Evolutionary conservation across 306 rosid species (phyloP), one percentile per base, ranked within the genome.

Genomic region (Ochetophila trinervis): DNA sequence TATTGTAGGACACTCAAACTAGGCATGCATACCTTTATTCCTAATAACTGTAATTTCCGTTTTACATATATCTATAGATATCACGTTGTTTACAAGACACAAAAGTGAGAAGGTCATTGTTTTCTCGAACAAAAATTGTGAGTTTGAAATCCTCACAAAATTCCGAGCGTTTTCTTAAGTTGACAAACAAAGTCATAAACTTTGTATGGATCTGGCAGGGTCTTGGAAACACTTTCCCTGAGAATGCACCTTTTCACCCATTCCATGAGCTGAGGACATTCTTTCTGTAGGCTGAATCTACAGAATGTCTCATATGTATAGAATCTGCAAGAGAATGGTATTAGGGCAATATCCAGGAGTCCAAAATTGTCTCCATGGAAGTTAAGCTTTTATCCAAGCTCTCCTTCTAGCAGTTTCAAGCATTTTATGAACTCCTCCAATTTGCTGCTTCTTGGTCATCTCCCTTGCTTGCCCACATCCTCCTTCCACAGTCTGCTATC

Each of bases 151-250:
- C 32, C 32, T 27, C 32, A 27, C 32, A 4, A 66, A 19, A 10
- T 32, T 48, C 75, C 69, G 56, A 72, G 57, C 37, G 24, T 62
- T 19, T 30, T 62, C 74, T 57, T 69, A 2, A 54, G 0, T 57
- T 57, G 23, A 54, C 35, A 50, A n/a, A 49, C 80, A 30, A 56
- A 67, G 20, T 60, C 53, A 35, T 49, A 74, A 19, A 78, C 54
- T n/a, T 60, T 74, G 5, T 37, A 12, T 55, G 66, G 80, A 19
- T 63, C 71, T 44, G 83, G 86, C 49, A 82, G 78, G 15, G 37
- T 52, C 65, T 74, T 61, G 52, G 74, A 55, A 12, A 67, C 74
- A 34, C 69, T 53, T 51, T 21, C 54, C 22, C 50, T 74, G 14
- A 59, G 34, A 62, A 35, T 6, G 54, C 64, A 74, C 63, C 68